Evolutionary conservation across 2,329 filamentous ascomycete species (phyloP).

Genomic region (Clonostachys byssicola): DNA sequence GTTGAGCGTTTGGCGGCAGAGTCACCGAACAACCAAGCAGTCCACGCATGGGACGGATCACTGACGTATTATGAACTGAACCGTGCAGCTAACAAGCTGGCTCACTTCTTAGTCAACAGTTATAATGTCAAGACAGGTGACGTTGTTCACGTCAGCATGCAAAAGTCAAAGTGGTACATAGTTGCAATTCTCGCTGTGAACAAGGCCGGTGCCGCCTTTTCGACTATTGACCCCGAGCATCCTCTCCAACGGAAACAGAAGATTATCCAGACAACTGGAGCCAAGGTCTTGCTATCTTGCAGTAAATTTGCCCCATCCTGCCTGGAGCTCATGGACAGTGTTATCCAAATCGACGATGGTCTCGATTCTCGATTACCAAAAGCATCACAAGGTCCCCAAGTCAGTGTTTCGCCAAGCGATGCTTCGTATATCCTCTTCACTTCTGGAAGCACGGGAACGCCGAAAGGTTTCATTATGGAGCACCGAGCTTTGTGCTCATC

Average conservation of each 20-base stretch:
- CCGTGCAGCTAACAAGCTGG: neutral
- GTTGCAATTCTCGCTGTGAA: slow-evolving; percentile 10
- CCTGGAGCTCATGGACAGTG: no score
- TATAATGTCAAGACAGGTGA: neutral
- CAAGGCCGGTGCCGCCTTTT: slow-evolving; percentile 14
- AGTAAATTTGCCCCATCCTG: no score
- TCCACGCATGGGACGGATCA: slow-evolving; percentile 2
- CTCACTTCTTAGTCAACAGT: neutral
- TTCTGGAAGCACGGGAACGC: slow-evolving; percentile 12
- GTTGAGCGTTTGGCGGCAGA: neutral
- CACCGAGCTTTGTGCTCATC: slow-evolving; percentile 7
- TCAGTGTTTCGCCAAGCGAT: neutral
- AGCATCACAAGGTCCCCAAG: no score
- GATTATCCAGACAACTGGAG: neutral
- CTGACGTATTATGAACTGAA: slow-evolving; percentile 2
- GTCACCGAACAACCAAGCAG: slow-evolving; percentile 4
- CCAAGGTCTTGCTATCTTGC: no score
- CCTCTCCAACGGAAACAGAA: neutral
- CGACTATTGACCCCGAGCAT: slow-evolving; percentile 8
- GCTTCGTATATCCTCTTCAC: slow-evolving; percentile 12
- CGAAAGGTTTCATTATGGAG: slow-evolving; percentile 12
- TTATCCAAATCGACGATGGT: no score
- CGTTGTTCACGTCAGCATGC: slow-evolving; percentile 9
- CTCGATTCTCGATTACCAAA: no score
- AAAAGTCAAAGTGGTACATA: slow-evolving; percentile 8